Evolutionary conservation across 73 alveolate species (phyloP).

Genomic region (Paramecium tetraurelia): DNA sequence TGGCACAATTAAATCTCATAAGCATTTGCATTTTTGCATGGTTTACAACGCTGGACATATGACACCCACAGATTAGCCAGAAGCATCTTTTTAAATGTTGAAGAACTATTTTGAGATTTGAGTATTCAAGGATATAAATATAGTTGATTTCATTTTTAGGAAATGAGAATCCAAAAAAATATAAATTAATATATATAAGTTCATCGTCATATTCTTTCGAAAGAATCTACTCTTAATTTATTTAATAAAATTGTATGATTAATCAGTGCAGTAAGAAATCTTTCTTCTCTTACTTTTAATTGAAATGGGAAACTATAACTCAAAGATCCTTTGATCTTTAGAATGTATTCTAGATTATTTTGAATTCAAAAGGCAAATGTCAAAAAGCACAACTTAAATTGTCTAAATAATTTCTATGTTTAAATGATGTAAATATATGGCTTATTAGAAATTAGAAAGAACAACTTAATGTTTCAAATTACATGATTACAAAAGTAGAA

Average conservation of each 20-base stretch:
- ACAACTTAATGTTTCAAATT: neutral
- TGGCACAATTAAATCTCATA: neutral
- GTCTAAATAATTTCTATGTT: neutral
- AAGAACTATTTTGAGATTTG: constrained; percentile 71
- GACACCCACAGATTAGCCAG: constrained; percentile 93
- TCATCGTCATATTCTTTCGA: neutral
- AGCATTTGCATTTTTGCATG: constrained; percentile 40
- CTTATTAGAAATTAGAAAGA: neutral
- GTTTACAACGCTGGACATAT: constrained; percentile 89
- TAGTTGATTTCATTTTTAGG: neutral
- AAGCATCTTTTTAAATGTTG: constrained; percentile 73
- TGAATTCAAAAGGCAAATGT: neutral
- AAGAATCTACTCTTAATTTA: neutral
- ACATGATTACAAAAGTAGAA: neutral
- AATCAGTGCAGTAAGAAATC: neutral
- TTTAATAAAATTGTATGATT: neutral
- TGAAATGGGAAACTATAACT: neutral
- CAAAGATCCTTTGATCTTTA: neutral
- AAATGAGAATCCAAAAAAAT: too few species aligned
- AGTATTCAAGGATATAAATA: neutral
- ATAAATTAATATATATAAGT: neutral
- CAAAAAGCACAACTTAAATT: neutral
- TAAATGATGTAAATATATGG: neutral
- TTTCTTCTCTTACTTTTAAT: neutral
- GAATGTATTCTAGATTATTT: neutral